Evolutionary conservation across 495 filamentous ascomycete genomes (phyloP).

Genomic region (Sporormia fimetaria): DNA sequence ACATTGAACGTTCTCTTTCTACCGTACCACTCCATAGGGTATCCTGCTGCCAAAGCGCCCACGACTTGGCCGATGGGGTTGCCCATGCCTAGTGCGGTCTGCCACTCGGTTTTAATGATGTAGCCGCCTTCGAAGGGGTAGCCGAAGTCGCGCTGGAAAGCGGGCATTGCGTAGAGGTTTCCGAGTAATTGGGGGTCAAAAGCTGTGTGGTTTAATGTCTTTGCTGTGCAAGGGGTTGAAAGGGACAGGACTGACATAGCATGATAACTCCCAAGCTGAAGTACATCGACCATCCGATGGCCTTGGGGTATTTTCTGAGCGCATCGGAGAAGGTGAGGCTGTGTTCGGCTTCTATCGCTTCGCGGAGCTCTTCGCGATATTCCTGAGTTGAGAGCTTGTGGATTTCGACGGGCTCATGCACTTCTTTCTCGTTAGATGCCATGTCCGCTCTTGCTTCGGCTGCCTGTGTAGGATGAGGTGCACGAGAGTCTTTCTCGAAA

Average conservation of each 20-base stretch:
- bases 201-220: constrained; percentile 4
- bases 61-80: constrained; percentile 32
- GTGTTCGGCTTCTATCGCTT: constrained; percentile 20
- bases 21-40: constrained; percentile 33
- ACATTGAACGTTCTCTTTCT: constrained; percentile 29
- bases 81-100: constrained; percentile 30
- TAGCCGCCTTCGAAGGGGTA: constrained; percentile 27
- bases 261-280: constrained; percentile 26
- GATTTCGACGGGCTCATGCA: constrained; percentile 10
- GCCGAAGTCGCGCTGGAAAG: constrained; percentile 32
- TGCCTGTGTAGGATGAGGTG: no score
- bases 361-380: constrained; percentile 9
- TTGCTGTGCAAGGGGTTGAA: not conserved
- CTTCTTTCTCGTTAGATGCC: constrained; percentile 4
- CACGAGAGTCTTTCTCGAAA: no score
- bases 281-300: constrained; percentile 22
- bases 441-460: not conserved
- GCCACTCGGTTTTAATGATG: constrained; percentile 30
- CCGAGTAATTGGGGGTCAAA: constrained; percentile 26
- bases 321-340: constrained; percentile 13
- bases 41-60: constrained; percentile 27
- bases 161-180: constrained; percentile 31
- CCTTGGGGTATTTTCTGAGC: constrained; percentile 19
- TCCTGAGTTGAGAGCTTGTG: constrained; percentile 17
- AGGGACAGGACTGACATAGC: constrained; percentile 8